phyloP scores from a whole-genome alignment of 2,329 filamentous ascomycete species.

The Fusarium xyrophilum region DNA sequence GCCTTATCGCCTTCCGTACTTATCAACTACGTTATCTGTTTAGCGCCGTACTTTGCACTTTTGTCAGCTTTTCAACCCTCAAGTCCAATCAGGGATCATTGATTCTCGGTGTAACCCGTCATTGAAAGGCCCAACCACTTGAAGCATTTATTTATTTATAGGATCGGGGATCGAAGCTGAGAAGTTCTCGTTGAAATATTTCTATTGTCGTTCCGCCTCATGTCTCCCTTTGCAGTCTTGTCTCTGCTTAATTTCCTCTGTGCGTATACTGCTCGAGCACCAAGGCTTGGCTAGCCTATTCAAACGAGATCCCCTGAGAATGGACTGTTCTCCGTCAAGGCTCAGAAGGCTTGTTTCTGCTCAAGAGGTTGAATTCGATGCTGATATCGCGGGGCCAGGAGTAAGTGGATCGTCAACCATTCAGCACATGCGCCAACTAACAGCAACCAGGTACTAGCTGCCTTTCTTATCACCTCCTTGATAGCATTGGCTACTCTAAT shows the following conservation, averaged over 20 bases:
- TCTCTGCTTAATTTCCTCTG: background rate
- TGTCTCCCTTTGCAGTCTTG: fast-evolving
- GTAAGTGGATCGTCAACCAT: background rate
- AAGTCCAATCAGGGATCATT: background rate
- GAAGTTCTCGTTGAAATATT: background rate
- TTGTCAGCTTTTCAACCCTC: background rate
- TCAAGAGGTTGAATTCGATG: background rate
- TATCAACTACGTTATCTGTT: too few relatives aligned
- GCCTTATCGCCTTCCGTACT: too few relatives aligned
- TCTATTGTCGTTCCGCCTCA: too few relatives aligned
- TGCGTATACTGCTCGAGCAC: background rate
- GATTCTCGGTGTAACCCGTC: too few relatives aligned
- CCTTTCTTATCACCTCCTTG: background rate
- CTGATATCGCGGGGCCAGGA: slow-evolving; percentile 4
- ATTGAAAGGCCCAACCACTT: background rate
- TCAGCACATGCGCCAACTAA: background rate
- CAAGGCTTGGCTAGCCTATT: fast-evolving
- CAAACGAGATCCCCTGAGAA: fast-evolving
- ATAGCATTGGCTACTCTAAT: background rate
- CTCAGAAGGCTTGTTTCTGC: fast-evolving
- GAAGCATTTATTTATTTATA: background rate
- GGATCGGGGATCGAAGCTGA: fast-evolving
- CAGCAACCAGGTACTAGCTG: background rate
- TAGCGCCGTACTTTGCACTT: background rate
- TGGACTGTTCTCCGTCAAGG: background rate